A percentile compares a stretch with the other conserved stretches of the same genome.
phyloP scores from a whole-genome alignment of 495 filamentous ascomycete species.

The Aspergillus mulundensis region DNA sequence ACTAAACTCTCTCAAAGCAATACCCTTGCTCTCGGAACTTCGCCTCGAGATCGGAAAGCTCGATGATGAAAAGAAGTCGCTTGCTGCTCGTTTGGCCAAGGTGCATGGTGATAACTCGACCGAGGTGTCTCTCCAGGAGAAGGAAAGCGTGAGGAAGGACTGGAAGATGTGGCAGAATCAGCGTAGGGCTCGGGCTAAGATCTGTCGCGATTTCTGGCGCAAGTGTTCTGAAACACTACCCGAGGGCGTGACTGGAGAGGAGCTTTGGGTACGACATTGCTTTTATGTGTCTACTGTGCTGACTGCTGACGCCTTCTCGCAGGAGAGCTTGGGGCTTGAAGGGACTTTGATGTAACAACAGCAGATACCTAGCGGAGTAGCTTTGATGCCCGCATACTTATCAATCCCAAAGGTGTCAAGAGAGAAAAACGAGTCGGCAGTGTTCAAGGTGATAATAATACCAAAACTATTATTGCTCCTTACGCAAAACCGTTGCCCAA shows the following conservation, averaged over 20 bases:
- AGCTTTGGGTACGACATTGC: slow-evolving; percentile 45
- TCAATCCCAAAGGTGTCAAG: no score
- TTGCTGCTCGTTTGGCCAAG: slow-evolving; percentile 35
- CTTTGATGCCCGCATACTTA: no score
- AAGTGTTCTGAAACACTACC: slow-evolving; percentile 45
- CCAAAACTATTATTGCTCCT: not conserved
- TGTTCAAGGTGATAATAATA: not conserved
- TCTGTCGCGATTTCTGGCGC: slow-evolving; percentile 51
- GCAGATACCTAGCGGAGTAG: no score
- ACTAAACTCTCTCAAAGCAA: slow-evolving; percentile 44
- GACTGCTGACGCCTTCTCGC: slow-evolving; percentile 1
- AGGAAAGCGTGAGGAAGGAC: slow-evolving; percentile 42
- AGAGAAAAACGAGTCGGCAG: no score
- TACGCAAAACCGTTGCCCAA: not conserved
- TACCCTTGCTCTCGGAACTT: slow-evolving; percentile 51
- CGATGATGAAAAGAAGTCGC: slow-evolving; percentile 39
- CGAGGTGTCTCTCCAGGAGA: slow-evolving; percentile 44
- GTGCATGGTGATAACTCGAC: slow-evolving; percentile 29
- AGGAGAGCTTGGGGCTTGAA: slow-evolving; percentile 19
- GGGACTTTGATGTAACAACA: slow-evolving; percentile 1
- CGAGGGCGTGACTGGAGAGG: slow-evolving; percentile 39
- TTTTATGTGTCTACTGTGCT: not conserved
- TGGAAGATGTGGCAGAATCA: slow-evolving; percentile 50
- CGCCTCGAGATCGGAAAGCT: slow-evolving; percentile 41
- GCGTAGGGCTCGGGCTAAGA: slow-evolving; percentile 42